Evolutionary conservation across 257 asterid species (phyloP).

Genomic region (Solanum clarkiae): DNA sequence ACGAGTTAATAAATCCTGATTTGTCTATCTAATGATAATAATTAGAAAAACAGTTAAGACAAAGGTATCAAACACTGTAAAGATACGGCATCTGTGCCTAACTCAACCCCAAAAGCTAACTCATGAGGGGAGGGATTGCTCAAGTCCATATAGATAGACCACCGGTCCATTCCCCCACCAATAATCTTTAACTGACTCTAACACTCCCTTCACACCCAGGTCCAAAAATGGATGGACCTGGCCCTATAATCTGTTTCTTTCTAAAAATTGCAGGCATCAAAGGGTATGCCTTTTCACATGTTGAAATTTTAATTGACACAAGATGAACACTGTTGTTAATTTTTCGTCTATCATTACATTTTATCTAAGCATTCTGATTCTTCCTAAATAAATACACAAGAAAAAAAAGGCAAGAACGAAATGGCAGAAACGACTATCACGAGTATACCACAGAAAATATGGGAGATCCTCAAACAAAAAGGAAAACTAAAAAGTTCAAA

Average conservation of each 20-base stretch:
- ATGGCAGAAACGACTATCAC: not conserved
- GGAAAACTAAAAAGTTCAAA: not conserved
- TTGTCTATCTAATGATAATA: not conserved
- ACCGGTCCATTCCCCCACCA: no score
- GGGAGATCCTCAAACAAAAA: not conserved
- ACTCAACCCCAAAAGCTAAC: no score
- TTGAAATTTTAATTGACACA: not conserved
- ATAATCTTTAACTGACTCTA: no score
- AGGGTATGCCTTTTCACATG: not conserved
- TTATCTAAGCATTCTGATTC: not conserved
- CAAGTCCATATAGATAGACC: no score
- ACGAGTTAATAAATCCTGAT: not conserved
- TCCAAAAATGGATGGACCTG: no score
- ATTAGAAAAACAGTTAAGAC: not conserved
- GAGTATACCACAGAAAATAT: not conserved
- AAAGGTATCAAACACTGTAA: not conserved
- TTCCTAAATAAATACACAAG: not conserved
- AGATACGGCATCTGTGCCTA: not conserved
- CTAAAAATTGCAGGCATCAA: not conserved
- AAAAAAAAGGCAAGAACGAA: not conserved
- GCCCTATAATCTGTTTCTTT: not conserved
- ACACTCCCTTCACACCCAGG: no score
- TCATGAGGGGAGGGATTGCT: no score
- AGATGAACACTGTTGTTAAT: not conserved
- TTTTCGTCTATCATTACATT: not conserved